Evolutionary conservation across 768 basidiomycete genomes (phyloP), one percentile per base, ranked within the genome.

Genomic region (Lactarius deliciosus): DNA sequence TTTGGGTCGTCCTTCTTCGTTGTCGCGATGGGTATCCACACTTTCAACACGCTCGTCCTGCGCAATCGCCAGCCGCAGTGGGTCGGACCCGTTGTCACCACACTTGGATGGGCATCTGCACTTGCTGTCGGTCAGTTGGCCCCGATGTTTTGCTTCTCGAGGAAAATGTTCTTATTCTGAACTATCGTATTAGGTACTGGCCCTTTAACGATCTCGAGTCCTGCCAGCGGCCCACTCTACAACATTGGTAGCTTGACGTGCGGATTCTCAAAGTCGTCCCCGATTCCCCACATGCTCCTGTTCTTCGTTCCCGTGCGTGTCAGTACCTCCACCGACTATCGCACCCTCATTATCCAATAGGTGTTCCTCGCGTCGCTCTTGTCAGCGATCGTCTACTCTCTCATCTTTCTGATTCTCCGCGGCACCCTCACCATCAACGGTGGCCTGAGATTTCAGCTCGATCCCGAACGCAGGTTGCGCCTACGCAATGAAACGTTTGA

Each of bases 1-100:
- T 83, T 85, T 74, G 78, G 83, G 2, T 81, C 80, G 18, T 85
- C 84, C 20, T 90, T 83, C 76, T 92, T 91, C 74, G 87, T 84
- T 2, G 79, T 82, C 11, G 79, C 81, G 6, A 86, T 89, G 69
- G 86, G 86, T 0, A 70, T 89, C 11, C 90, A 92, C 74, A 85
- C 86, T 0, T 88, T 90, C 78, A 82, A 79, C 69, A 85, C 88
- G 18, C 78, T 91, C 45, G 85, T 87, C 16, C 76, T 91, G 62
- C 81, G 80, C 54, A 78, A 79, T 66, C 81, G 81, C 41, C 84
- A 85, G 66, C 82, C 85, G 9, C 72, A 75, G 16, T 78, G 84
- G 74, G 76, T 84, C 36, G 85, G 81, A 65, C 73, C 76, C 2
- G 73, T 74, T 3, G 74, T 77, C 11, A 81, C 85, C 25, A 59